phyloP scores from a whole-genome alignment of 192 early-diverging fungal genomes.

The Umbelopsis ramanniana region DNA sequence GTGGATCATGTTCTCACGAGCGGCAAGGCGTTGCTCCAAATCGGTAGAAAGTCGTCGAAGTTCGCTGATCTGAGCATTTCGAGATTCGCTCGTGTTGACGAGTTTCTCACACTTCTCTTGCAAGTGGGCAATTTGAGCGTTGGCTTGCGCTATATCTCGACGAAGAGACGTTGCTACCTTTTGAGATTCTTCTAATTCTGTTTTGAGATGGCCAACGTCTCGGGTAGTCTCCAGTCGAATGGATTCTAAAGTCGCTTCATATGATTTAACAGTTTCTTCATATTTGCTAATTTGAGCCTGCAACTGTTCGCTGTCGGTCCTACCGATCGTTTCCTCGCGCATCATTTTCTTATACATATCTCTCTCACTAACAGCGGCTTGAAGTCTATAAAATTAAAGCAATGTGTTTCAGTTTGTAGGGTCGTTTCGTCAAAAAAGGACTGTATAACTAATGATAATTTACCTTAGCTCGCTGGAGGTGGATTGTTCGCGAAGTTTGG shows the following conservation, averaged over 20 bases:
- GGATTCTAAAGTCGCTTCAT: neutral
- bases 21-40: constrained; percentile 3
- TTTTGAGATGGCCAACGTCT: constrained; percentile 1
- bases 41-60: neutral
- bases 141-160: constrained; percentile 3
- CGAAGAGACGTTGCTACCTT: neutral
- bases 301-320: constrained; percentile 13
- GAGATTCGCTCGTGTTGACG: constrained; percentile 6
- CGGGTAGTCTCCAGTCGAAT: neutral
- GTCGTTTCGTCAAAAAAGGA: too few species aligned
- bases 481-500: constrained; percentile 13
- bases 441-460: too few species aligned
- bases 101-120: constrained; percentile 20
- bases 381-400: neutral
- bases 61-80: constrained; percentile 12
- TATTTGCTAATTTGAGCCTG: constrained; percentile 11
- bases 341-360: constrained; percentile 22
- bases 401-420: neutral
- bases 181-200: neutral
- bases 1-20: constrained; percentile 15
- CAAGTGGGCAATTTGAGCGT: constrained; percentile 14
- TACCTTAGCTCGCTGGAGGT: constrained; percentile 14
- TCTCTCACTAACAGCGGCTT: constrained; percentile 18
- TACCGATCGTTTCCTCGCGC: constrained; percentile 10
- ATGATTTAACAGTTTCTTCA: constrained; percentile 12